These are phyloP conservation scores for Handroanthus guayacan DNA, from an alignment of 257 asterid species.

Conservation along the genomic window DNA sequence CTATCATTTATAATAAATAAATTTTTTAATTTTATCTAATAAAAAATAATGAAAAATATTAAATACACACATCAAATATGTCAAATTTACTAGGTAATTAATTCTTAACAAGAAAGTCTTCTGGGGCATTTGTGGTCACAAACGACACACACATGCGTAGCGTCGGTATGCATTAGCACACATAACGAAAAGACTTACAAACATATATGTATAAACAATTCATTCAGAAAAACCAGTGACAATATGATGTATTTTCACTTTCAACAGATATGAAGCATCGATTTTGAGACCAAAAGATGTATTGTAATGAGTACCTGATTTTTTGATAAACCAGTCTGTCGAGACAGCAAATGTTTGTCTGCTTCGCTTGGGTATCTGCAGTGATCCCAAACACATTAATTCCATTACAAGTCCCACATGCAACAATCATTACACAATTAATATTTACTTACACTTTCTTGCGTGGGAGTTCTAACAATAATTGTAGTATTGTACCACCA, in stretches of 20 bases:
- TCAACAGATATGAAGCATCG: conserved; percentile 48
- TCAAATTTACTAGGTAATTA: too few relatives aligned
- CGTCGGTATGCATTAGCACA: not conserved
- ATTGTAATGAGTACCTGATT: conserved; percentile 54
- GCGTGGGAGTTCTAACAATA: conserved; percentile 8
- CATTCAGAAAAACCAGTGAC: conserved; percentile 7
- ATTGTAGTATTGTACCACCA: not conserved
- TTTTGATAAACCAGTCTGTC: conserved; percentile 73
- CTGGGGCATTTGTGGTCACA: too few relatives aligned
- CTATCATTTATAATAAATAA: too few relatives aligned
- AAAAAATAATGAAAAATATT: too few relatives aligned
- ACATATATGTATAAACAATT: not conserved
- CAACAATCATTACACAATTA: not conserved
- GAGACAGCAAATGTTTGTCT: conserved; percentile 70
- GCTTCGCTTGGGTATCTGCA: conserved; percentile 73
- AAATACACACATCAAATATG: too few relatives aligned
- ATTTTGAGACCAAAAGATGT: conserved; percentile 38
- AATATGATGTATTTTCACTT: conserved; percentile 32
- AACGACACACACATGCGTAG: not conserved
- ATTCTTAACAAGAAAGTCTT: too few relatives aligned
- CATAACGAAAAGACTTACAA: not conserved
- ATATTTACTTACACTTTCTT: not conserved
- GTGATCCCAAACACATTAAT: not conserved
- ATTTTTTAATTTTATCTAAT: too few relatives aligned
- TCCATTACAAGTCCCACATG: not conserved